Percentiles rank a stretch among this genome's conserved stretches.
Conservation (phyloP, 2,329 filamentous ascomycete genomes). For the Phoma herbarum region DNA sequence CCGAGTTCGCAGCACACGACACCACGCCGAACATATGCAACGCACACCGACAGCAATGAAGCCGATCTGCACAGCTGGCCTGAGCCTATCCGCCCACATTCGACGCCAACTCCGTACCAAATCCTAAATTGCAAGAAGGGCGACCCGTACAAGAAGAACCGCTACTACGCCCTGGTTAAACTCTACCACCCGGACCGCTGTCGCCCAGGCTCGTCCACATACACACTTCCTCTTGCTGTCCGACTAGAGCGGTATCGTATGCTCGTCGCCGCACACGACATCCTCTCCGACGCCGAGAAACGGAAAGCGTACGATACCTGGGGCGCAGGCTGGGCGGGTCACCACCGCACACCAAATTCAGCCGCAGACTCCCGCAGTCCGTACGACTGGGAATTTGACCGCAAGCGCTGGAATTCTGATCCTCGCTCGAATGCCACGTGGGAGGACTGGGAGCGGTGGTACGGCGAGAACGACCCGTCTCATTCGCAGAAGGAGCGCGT, state of each 20-base stretch:
- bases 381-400: conserved; percentile 39
- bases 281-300: conserved; percentile 82
- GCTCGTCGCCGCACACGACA: conserved; percentile 84
- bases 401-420: conserved; percentile 48
- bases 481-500: conserved; percentile 54
- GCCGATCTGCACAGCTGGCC: conserved; percentile 46
- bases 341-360: conserved; percentile 33
- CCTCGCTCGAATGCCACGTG: conserved; percentile 84
- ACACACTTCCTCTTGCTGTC: conserved; percentile 63
- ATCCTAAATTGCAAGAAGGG: conserved; percentile 72
- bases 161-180: conserved; percentile 92
- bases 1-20: conserved; percentile 35
- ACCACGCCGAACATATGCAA: conserved; percentile 40
- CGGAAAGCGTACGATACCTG: conserved; percentile 82
- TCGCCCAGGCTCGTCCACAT: conserved; percentile 49
- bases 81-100: conserved; percentile 46
- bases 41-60: conserved; percentile 33
- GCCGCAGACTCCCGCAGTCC: conserved; percentile 24
- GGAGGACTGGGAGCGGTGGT: conserved; percentile 89
- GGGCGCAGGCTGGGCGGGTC: conserved; percentile 77
- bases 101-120: conserved; percentile 83
- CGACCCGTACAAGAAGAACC: conserved; percentile 79
- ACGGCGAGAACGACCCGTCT: conserved; percentile 39
- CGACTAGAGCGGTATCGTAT: conserved; percentile 91
- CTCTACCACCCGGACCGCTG: conserved; percentile 88